These are phyloP conservation scores for Colletotrichum euphorbiae DNA, from an alignment of 2,329 filamentous ascomycete species.

Conservation along the genomic window DNA sequence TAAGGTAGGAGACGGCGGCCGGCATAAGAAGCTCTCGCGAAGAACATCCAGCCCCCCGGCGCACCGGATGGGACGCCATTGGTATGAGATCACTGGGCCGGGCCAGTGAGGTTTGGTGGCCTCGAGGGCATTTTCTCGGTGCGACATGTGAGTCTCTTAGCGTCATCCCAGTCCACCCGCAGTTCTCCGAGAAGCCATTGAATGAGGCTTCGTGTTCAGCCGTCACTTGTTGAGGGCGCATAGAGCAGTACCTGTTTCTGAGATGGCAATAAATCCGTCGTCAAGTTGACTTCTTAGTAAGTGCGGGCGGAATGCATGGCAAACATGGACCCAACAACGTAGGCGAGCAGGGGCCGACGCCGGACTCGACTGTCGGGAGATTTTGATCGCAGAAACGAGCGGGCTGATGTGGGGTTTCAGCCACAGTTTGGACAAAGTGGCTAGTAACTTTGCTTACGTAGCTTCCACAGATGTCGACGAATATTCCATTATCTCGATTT, in stretches of 20 bases:
- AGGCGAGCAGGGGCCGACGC: slow-evolving; percentile 14
- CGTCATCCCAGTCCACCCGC: slow-evolving; percentile 30
- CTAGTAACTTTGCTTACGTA: background rate
- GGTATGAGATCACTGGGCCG: slow-evolving; percentile 37
- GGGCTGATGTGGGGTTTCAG: background rate
- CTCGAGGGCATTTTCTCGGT: slow-evolving; percentile 14
- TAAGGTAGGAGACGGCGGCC: slow-evolving; percentile 15
- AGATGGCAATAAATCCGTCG: slow-evolving; percentile 21
- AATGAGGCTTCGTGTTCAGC: slow-evolving; percentile 18
- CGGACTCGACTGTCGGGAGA: slow-evolving; percentile 21
- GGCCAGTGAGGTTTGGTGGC: slow-evolving; percentile 2
- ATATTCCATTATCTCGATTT: no score
- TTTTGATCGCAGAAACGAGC: slow-evolving; percentile 7
- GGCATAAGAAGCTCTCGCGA: slow-evolving; percentile 18
- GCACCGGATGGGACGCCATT: slow-evolving; percentile 27
- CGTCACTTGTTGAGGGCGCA: slow-evolving; percentile 17
- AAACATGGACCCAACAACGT: background rate
- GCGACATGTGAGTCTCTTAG: slow-evolving; percentile 33
- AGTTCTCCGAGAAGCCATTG: slow-evolving; percentile 30
- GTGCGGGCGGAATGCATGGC: slow-evolving; percentile 6
- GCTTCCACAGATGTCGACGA: background rate
- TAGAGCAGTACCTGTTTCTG: background rate
- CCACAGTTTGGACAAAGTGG: background rate
- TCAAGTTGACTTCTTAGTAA: slow-evolving; percentile 12
- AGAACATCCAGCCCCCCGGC: slow-evolving; percentile 21